Base-by-base conservation (phyloP, 129 eudicot genomes). In the Heracleum sosnowskyi region DNA sequence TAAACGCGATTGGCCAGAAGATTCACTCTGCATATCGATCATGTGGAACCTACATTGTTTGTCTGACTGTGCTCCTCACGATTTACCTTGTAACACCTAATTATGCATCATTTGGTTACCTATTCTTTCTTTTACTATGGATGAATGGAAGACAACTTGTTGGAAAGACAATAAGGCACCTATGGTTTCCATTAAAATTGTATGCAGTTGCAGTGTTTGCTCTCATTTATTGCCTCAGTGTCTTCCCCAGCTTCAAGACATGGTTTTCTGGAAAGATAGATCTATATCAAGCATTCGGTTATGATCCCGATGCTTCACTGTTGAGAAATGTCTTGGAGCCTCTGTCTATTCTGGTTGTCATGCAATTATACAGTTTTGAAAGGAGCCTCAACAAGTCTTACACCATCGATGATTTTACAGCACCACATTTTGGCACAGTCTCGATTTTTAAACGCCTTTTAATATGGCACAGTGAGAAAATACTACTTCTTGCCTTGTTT, bases 401-500 rank as follows among this genome's bases (percentile, higher is more conserved):
- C 74, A 79, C 77, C 4, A 37, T 34, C 2, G 84, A 74, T 62
- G 84, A 84, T 74, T 69, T 76, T 36, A 76, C 63, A 31, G 73
- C 74, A 74, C 75, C 78, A 41, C 82, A 82, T 13, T 72, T 79
- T 1, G 82, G 82, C 16, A 63, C 73, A 7, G 75, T 80, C n/a
- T 82, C 88, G 63, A 80, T 87, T 74, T 20, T 87, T 11, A 82
- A 84, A 80, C 74, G 90, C 69, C 76, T 87, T 55, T 47, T 87
- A 39, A 84, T 87, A 51, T 87, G 90, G 90, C 90, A 87, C 20
- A 84, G 90, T 62, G 86, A 87, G 73, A 87, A 87, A 83, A 87
- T 87, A 60, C 77, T 87, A 33, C 75, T 82, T 80, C 83, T 53
- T 24, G 79, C 88, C 36, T 82, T 87, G 82, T 82, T 87, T 60